Conservation (phyloP, 495 filamentous ascomycete genomes). For the Podospora pseudopauciseta region DNA sequence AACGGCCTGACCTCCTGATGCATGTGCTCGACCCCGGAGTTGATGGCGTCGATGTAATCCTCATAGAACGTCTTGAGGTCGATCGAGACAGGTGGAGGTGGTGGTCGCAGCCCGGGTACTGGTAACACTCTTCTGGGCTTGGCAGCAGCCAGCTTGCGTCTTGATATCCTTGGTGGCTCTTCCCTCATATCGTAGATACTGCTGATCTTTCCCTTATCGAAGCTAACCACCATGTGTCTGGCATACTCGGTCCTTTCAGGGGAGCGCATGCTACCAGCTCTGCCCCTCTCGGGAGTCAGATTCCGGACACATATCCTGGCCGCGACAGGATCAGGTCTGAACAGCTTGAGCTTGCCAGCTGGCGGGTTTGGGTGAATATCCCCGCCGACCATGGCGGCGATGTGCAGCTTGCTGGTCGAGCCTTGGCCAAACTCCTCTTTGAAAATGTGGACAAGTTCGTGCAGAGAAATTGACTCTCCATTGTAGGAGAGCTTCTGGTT, state of each 20-base stretch:
- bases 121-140: neutral
- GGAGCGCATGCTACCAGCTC: neutral
- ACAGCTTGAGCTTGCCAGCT: neutral
- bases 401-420: slow-evolving; percentile 16
- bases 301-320: slow-evolving; percentile 20
- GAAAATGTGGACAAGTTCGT: slow-evolving; percentile 22
- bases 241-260: slow-evolving; percentile 12
- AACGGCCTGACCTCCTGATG: slow-evolving; percentile 24
- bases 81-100: slow-evolving; percentile 18
- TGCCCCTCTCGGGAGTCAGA: neutral
- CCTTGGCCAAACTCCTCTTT: slow-evolving; percentile 20
- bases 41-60: slow-evolving; percentile 32
- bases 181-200: slow-evolving; percentile 20
- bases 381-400: slow-evolving; percentile 23
- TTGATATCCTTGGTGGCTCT: slow-evolving; percentile 17
- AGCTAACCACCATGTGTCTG: slow-evolving; percentile 27
- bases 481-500: slow-evolving; percentile 24
- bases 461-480: slow-evolving; percentile 22
- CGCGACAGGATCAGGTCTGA: slow-evolving; percentile 5
- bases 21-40: slow-evolving; percentile 25
- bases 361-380: neutral
- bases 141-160: slow-evolving; percentile 12
- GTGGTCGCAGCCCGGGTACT: slow-evolving; percentile 14
- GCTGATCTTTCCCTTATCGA: slow-evolving; percentile 25
- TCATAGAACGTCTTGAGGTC: slow-evolving; percentile 24